Conservation (phyloP, 805 yeast genomes). For the Saccharomycopsis microspora region DNA sequence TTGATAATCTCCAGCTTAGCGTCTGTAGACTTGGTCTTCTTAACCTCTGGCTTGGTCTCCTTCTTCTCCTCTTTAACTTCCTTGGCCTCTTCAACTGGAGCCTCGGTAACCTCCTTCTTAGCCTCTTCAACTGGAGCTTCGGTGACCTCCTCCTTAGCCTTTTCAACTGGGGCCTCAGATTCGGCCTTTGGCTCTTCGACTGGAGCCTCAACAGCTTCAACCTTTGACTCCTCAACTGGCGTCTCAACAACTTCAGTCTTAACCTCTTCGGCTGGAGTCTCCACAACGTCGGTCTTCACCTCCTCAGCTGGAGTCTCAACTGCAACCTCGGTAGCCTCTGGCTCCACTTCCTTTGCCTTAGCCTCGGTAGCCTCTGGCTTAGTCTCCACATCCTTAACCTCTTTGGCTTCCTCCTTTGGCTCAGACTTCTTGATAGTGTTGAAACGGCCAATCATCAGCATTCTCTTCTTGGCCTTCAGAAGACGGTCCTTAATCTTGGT, state of each 20-base stretch:
- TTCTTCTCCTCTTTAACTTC: constrained; percentile 14
- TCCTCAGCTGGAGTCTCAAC: constrained; percentile 9
- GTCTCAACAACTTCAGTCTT: constrained; percentile 16
- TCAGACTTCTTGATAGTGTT: background rate
- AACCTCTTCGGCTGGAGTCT: constrained; percentile 5
- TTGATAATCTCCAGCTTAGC: background rate
- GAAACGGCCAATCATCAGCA: background rate
- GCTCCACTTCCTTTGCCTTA: constrained; percentile 1
- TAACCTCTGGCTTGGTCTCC: background rate
- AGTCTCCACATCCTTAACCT: background rate
- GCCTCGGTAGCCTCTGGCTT: background rate
- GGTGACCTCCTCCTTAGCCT: constrained; percentile 11
- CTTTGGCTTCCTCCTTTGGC: background rate
- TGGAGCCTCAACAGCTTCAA: background rate
- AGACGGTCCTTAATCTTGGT: background rate
- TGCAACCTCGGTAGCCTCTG: constrained; percentile 1
- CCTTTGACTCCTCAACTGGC: constrained; percentile 17
- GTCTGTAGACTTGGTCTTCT: background rate
- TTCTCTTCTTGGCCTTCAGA: background rate
- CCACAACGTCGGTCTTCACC: constrained; percentile 12
- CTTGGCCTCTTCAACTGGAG: constrained; percentile 17
- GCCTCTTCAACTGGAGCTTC: constrained; percentile 7
- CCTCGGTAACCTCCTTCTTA: constrained; percentile 6
- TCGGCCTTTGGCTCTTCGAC: constrained; percentile 9
- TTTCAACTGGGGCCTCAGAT: constrained; percentile 12